These are phyloP conservation scores for Amaranthus palmeri DNA, from an alignment of 148 eudicot species.

Conservation along the genomic window DNA sequence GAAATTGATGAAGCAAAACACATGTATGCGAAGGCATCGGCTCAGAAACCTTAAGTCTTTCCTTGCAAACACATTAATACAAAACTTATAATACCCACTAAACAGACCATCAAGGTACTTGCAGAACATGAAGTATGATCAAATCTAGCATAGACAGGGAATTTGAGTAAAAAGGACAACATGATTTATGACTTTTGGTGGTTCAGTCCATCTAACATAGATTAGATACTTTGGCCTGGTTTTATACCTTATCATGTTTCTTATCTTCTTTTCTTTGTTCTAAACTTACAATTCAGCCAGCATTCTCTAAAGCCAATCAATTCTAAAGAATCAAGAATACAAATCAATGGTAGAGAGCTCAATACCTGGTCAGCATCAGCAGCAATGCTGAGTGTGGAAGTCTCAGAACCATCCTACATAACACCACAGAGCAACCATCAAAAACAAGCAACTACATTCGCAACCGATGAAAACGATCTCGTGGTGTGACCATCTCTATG, in stretches of 20 bases:
- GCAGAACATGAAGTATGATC: neutral
- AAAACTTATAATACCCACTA: too few species aligned
- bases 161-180: neutral
- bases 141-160: neutral
- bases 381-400: conserved; percentile 35
- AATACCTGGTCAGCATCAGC: conserved; percentile 40
- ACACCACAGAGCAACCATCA: conserved; percentile 8
- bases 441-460: neutral
- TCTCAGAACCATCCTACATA: conserved; percentile 22
- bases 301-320: neutral
- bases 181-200: neutral
- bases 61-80: too few species aligned
- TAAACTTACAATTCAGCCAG: neutral
- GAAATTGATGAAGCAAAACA: too few species aligned
- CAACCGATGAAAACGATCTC: neutral
- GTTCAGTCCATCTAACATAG: neutral
- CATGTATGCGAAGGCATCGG: too few species aligned
- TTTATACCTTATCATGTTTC: neutral
- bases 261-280: neutral
- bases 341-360: conserved; percentile 6
- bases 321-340: neutral
- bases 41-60: too few species aligned
- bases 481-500: neutral
- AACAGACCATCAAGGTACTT: neutral
- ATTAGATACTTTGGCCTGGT: neutral